phyloP scores from a whole-genome alignment of 768 basidiomycete genomes.

The Tylopilus plumbeoviolaceoides region DNA sequence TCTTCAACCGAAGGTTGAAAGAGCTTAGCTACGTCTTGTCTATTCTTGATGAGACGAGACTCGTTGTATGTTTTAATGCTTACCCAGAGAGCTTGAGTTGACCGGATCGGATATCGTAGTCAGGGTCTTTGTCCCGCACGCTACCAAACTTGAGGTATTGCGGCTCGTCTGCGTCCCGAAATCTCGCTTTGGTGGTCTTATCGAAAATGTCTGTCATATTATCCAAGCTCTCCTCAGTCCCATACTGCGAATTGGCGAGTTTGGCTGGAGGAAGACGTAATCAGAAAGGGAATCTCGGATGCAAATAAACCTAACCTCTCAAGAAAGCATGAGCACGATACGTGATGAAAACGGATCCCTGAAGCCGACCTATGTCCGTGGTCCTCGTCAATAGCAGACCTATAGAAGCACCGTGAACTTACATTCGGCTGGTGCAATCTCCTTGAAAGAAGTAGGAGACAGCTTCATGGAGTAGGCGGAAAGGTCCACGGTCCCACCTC shows the following conservation, averaged over 20 bases:
- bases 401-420: no score
- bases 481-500: constrained; percentile 39
- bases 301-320: no score
- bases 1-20: constrained; percentile 13
- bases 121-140: constrained; percentile 31
- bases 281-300: no score
- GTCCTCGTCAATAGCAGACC: no score
- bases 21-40: constrained; percentile 9
- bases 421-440: constrained; percentile 35
- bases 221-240: constrained; percentile 27
- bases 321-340: constrained; percentile 28
- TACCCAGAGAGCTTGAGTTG: constrained; percentile 36
- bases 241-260: constrained; percentile 27
- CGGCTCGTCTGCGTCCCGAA: constrained; percentile 32
- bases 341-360: constrained; percentile 37
- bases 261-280: constrained; percentile 16
- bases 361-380: constrained; percentile 36
- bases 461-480: constrained; percentile 38
- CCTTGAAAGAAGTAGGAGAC: constrained; percentile 37
- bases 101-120: constrained; percentile 34
- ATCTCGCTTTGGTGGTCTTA: constrained; percentile 34
- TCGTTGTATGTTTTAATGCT: no score
- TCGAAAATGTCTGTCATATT: constrained; percentile 34
- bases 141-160: constrained; percentile 39
- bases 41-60: constrained; percentile 32